Percentiles rank a stretch among this genome's conserved stretches.
Evolutionary conservation across 192 early-diverging fungal genomes (phyloP).

Genomic region (Gaertneriomyces sp.): DNA sequence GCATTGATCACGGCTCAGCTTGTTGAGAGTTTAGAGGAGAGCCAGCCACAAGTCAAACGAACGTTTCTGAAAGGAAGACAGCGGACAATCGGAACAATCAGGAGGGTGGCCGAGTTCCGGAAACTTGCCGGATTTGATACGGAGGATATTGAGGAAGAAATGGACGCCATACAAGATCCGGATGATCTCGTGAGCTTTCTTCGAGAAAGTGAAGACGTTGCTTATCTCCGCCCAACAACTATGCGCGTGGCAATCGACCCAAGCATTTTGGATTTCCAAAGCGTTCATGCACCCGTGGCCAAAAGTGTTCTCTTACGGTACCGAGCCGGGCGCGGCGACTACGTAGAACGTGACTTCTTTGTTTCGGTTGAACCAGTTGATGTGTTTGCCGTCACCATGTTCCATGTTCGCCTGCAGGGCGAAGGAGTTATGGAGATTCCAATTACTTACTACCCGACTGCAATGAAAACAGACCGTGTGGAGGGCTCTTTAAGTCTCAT

Average conservation of each 20-base stretch:
- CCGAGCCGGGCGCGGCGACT: slow-evolving; percentile 54
- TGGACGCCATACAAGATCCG: slow-evolving; percentile 39
- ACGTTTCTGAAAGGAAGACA: slow-evolving; percentile 27
- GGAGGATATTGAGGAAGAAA: slow-evolving; percentile 22
- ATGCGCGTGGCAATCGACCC: slow-evolving; percentile 52
- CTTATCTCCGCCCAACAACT: slow-evolving; percentile 36
- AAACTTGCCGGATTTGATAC: slow-evolving; percentile 6
- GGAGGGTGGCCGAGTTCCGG: slow-evolving; percentile 35
- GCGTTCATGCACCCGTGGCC: slow-evolving; percentile 44
- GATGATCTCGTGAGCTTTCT: slow-evolving; percentile 49
- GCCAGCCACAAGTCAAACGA: slow-evolving; percentile 39
- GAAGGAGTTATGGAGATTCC: slow-evolving; percentile 51
- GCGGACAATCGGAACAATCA: slow-evolving; percentile 29
- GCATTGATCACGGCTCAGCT: slow-evolving; percentile 34
- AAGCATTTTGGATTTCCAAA: slow-evolving; percentile 45
- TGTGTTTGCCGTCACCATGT: slow-evolving; percentile 47
- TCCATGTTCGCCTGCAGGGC: slow-evolving; percentile 51
- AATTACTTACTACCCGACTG: slow-evolving; percentile 49
- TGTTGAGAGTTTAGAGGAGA: slow-evolving; percentile 34
- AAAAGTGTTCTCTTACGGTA: slow-evolving; percentile 48
- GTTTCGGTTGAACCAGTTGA: slow-evolving; percentile 50
- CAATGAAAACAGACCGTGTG: slow-evolving; percentile 42
- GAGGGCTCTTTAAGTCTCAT: slow-evolving; percentile 52
- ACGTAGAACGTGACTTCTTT: slow-evolving; percentile 55
- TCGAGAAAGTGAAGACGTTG: slow-evolving; percentile 46